Evolutionary conservation across 441 rosid species (phyloP).

Genomic region (Mallotus repandus): DNA sequence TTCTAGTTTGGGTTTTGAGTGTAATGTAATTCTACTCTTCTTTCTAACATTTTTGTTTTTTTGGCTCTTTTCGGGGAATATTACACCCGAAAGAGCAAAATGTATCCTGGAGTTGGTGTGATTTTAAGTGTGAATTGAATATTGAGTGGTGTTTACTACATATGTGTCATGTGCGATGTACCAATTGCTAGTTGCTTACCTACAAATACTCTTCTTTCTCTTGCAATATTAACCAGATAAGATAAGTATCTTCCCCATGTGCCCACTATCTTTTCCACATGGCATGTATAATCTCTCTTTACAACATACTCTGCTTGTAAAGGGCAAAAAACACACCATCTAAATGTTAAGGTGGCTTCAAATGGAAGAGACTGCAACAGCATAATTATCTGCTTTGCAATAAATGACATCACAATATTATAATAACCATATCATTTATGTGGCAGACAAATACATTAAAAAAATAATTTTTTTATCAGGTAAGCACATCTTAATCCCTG

Average conservation of each 20-base stretch:
- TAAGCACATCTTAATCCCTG: no score
- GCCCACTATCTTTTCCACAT: slow-evolving; percentile 4
- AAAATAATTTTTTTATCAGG: no score
- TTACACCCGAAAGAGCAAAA: slow-evolving; percentile 15
- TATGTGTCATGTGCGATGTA: slow-evolving; percentile 19
- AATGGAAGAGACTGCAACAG: no score
- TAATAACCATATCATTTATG: no score
- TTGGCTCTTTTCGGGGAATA: neutral
- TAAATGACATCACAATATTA: no score
- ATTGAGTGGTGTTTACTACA: slow-evolving; percentile 1
- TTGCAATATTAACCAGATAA: neutral
- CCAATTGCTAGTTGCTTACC: no score
- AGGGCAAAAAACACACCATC: no score
- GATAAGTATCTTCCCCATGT: slow-evolving; percentile 13
- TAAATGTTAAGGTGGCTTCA: no score
- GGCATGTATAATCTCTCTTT: neutral
- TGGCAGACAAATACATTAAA: no score
- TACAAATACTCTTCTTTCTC: neutral
- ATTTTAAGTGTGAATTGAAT: neutral
- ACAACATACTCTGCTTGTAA: no score
- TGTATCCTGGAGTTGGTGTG: slow-evolving; percentile 27
- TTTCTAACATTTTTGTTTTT: neutral
- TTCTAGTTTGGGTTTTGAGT: slow-evolving; percentile 19
- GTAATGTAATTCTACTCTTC: neutral
- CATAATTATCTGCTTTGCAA: no score